A percentile compares a stretch with the other conserved stretches of the same genome.
Conservation (phyloP, 2,329 filamentous ascomycete species). For the Achaetomium macrosporum region DNA sequence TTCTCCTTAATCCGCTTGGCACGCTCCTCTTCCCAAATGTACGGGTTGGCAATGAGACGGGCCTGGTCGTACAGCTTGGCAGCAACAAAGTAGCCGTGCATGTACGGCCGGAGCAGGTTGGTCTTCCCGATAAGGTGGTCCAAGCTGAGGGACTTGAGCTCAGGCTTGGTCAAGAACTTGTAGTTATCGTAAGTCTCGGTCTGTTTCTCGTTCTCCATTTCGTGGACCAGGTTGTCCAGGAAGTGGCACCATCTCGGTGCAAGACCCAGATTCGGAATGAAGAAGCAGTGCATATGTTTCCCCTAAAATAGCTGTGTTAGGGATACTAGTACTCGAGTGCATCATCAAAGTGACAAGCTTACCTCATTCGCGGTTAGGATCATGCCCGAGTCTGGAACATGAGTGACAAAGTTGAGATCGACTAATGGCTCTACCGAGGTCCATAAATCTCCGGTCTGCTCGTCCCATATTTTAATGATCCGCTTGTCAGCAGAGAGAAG, state of each 20-base stretch:
- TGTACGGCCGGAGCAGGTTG: constrained; percentile 85
- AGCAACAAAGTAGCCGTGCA: constrained; percentile 98
- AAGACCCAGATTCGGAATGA: constrained; percentile 87
- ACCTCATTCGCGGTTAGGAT: constrained; percentile 86
- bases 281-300: constrained; percentile 60
- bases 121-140: constrained; percentile 87
- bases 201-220: constrained; percentile 81
- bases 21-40: constrained; percentile 87
- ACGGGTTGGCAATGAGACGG: constrained; percentile 84
- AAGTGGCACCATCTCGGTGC: constrained; percentile 95
- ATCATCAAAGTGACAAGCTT: background rate
- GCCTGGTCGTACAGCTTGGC: constrained; percentile 95
- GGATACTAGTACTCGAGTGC: background rate
- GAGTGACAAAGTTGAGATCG: constrained; percentile 90
- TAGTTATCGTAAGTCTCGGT: constrained; percentile 96
- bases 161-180: constrained; percentile 89
- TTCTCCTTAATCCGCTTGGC: constrained; percentile 89
- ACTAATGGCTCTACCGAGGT: constrained; percentile 92
- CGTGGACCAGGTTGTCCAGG: constrained; percentile 94
- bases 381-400: constrained; percentile 91
- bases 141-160: constrained; percentile 78
- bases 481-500: constrained; percentile 88
- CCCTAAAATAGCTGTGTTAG: constrained; percentile 40
- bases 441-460: constrained; percentile 77
- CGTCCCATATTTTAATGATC: constrained; percentile 96